Base-by-base conservation (phyloP, 1,139 yeast species). In the Casaregolazyma lundiana region DNA sequence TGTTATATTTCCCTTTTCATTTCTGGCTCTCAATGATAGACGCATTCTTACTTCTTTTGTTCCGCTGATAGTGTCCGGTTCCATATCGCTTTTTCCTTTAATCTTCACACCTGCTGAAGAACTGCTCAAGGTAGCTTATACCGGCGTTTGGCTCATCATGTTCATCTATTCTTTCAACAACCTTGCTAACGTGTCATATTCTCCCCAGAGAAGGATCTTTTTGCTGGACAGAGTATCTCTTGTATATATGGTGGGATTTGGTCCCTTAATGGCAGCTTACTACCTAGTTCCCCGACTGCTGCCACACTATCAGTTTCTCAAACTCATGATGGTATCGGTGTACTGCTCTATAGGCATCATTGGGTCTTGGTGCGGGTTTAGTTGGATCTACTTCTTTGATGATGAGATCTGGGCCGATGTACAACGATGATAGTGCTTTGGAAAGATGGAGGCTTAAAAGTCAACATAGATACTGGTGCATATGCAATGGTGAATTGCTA, bases 331-430 rank as follows among this genome's bases (percentile, higher is more conserved):
- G 7, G 77, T 87, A 47, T 87, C 96, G 55, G 83, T 87, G 1
- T 90, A 90, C 65, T 88, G 97, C 64, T 80, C 89, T 0, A 55
- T 87, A 26, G 99, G 98, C 5, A 80, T 92, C 2, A 72, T 90
- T 4, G 77, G 89, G 42, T 81, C 95, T 47, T 94, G 96, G 95
- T 78, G 84, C 52, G 94, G 95, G 1, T 78, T 92, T 54, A 79
- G 85, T 49, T 88, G 96, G 95, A 69, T 86, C 43, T 90, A 87
- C 62, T 85, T 89, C 63, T 80, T 87, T 46, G 66, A 57, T 38
- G 65, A 62, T 37, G 63, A 57, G 35, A 47, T 63, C 34, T 63
- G 64, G 65, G 44, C 43, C 16, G 26, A 19, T 26, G 32, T 38
- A n/a, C 15, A 38, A 5, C 6, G 20, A 21, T 18, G 16, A n/a